phyloP scores from a whole-genome alignment of 2,329 filamentous ascomycete species.

The Curvularia verruculosa region DNA sequence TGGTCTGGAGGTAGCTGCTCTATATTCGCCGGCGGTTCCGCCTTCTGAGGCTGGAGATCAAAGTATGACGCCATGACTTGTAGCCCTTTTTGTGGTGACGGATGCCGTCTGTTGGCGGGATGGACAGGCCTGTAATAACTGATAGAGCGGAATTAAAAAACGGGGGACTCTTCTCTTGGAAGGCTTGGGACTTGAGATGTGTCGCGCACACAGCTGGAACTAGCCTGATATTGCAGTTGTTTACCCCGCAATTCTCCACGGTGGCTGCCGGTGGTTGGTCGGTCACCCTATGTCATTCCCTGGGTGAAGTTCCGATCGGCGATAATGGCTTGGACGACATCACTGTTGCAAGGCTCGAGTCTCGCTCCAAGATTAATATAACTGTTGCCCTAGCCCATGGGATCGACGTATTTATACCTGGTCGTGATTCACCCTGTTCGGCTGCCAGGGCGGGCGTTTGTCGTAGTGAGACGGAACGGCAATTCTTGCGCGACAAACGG shows the following conservation, averaged over 20 bases:
- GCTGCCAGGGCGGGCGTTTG: constrained; percentile 1
- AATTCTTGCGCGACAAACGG: constrained; percentile 5
- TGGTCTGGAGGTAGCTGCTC: constrained; percentile 22
- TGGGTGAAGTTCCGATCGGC: constrained; percentile 17
- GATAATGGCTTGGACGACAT: constrained; percentile 17
- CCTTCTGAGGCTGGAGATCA: constrained; percentile 33
- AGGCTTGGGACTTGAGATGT: constrained; percentile 9
- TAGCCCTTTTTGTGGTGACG: not conserved
- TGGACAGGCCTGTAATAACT: constrained; percentile 8
- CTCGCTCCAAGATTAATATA: not conserved
- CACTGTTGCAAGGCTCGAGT: constrained; percentile 5
- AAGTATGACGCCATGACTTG: constrained; percentile 46
- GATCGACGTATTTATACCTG: not conserved
- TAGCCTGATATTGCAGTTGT: constrained; percentile 9
- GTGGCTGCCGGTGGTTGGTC: constrained; percentile 8
- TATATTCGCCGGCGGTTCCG: constrained; percentile 19
- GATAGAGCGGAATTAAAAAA: constrained; percentile 9
- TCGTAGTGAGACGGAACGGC: constrained; percentile 4
- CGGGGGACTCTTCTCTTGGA: constrained; percentile 21
- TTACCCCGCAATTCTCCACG: constrained; percentile 16
- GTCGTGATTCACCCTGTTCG: not conserved
- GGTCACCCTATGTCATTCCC: constrained; percentile 2
- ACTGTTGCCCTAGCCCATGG: not conserved
- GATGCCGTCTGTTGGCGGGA: not conserved
- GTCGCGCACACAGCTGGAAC: constrained; percentile 2